phyloP scores from a whole-genome alignment of 176 grass and related monocot species.

The Musa acuminata region DNA sequence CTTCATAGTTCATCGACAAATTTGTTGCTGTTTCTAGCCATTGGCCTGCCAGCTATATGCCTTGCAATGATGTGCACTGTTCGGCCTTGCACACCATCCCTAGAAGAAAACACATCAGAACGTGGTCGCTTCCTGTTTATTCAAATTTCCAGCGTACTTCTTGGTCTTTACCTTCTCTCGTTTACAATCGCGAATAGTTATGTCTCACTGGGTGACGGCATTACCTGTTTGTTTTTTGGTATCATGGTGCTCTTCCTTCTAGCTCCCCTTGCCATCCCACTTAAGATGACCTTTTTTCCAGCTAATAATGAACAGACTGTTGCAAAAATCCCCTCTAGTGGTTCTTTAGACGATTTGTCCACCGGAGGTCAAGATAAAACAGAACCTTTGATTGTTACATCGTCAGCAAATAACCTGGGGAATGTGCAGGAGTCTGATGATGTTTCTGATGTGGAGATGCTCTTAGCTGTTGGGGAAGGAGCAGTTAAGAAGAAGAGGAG shows the following conservation, averaged over 20 bases:
- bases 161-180: conserved; percentile 66
- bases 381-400: conserved; percentile 37
- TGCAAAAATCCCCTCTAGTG: conserved; percentile 7
- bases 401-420: conserved; percentile 21
- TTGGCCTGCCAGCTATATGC: conserved; percentile 62
- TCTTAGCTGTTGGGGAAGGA: conserved; percentile 86
- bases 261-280: conserved; percentile 72
- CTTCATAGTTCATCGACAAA: conserved; percentile 60
- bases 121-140: conserved; percentile 74
- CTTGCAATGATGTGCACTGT: conserved; percentile 80
- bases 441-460: conserved; percentile 68
- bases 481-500: conserved; percentile 79
- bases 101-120: conserved; percentile 67
- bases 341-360: conserved; percentile 44
- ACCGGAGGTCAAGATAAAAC: conserved; percentile 36
- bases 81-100: conserved; percentile 60
- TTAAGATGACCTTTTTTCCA: conserved; percentile 92
- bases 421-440: conserved; percentile 39
- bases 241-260: conserved; percentile 81
- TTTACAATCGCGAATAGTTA: conserved; percentile 53
- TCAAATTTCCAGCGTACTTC: conserved; percentile 65
- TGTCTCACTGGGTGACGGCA: conserved; percentile 35
- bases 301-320: conserved; percentile 34
- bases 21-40: conserved; percentile 57
- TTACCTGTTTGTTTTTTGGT: conserved; percentile 62